A percentile compares a stretch with the other conserved stretches of the same genome.
Evolutionary conservation across 2,329 filamentous ascomycete genomes (phyloP).

Genomic region (Fusarium sp.): DNA sequence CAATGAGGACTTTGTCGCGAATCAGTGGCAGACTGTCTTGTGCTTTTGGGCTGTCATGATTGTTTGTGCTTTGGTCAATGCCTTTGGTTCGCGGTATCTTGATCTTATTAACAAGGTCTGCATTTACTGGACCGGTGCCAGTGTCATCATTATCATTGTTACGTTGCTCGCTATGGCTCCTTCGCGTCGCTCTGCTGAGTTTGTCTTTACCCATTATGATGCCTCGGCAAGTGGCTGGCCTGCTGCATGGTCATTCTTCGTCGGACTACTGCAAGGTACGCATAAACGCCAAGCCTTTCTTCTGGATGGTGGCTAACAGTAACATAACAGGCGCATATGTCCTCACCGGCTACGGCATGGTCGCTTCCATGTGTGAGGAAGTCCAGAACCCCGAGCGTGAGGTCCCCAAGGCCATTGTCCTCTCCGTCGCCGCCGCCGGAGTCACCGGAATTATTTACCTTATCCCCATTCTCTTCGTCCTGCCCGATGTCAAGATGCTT

Average conservation of each 20-base stretch:
- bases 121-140: conserved; percentile 77
- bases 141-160: conserved; percentile 77
- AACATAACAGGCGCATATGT: conserved; percentile 50
- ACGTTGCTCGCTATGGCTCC: conserved; percentile 74
- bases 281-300: conserved; percentile 44
- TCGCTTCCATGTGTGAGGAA: conserved; percentile 67
- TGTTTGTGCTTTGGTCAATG: conserved; percentile 73
- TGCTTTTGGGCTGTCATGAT: conserved; percentile 77
- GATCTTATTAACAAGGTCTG: conserved; percentile 77
- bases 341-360: conserved; percentile 62
- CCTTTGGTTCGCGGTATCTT: conserved; percentile 68
- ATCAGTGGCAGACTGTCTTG: conserved; percentile 78
- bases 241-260: conserved; percentile 68
- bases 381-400: conserved; percentile 70
- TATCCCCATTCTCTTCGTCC: conserved; percentile 79
- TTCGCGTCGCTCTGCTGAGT: conserved; percentile 70
- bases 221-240: conserved; percentile 77
- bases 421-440: conserved; percentile 72
- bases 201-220: conserved; percentile 76
- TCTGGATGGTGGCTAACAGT: conserved; percentile 7
- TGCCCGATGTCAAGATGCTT: conserved; percentile 73
- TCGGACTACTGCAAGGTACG: conserved; percentile 63
- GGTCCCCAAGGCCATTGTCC: conserved; percentile 75
- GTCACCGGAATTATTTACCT: conserved; percentile 73
- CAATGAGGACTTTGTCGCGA: conserved; percentile 66